phyloP scores from a whole-genome alignment of 2,329 filamentous ascomycete genomes.

The Aspergillus sp. region DNA sequence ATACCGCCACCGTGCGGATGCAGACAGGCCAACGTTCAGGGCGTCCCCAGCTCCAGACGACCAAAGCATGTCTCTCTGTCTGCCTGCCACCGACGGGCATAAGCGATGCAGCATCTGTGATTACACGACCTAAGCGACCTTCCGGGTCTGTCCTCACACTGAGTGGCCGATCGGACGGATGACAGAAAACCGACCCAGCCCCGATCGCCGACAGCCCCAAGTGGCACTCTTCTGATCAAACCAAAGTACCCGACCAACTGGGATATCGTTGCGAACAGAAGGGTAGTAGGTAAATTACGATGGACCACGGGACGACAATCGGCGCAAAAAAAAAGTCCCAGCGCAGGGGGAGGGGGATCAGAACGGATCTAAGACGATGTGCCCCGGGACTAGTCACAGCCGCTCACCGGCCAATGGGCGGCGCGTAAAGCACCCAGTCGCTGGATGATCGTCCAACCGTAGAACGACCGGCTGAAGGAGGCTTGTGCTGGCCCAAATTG shows the following conservation, averaged over 20 bases:
- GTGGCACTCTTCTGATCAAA: background rate
- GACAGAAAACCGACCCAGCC: background rate
- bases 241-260: slow-evolving; percentile 6
- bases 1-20: background rate
- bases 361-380: slow-evolving; percentile 15
- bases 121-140: background rate
- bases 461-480: slow-evolving; percentile 8
- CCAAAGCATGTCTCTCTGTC: background rate
- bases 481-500: slow-evolving; percentile 14
- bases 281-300: slow-evolving; percentile 13
- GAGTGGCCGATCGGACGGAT: background rate
- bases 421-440: slow-evolving; percentile 2
- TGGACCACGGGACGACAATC: background rate
- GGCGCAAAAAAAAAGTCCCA: background rate
- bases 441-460: slow-evolving; percentile 10
- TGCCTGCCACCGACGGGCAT: background rate
- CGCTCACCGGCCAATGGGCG: slow-evolving; percentile 8
- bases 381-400: slow-evolving; percentile 14
- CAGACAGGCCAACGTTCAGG: too few species aligned
- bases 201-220: too few species aligned
- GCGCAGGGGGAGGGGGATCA: slow-evolving; percentile 4
- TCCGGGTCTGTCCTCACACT: background rate
- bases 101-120: background rate
- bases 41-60: too few species aligned
- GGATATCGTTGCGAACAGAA: slow-evolving; percentile 8